Conservation (phyloP, 345 rosid species). For the Populus nigra region DNA sequence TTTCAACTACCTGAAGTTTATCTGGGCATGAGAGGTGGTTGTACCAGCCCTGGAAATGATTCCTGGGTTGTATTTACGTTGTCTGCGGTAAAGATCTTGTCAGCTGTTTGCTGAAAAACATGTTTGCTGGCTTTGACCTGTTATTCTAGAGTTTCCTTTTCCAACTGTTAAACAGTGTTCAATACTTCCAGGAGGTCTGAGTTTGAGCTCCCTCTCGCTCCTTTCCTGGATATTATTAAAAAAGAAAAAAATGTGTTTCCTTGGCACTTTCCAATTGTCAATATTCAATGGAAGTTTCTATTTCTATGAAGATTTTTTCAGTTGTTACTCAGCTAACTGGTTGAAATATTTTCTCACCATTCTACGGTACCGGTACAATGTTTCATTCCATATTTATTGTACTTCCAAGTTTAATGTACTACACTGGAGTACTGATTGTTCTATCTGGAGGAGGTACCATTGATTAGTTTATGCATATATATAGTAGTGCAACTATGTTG, state of each 20-base stretch:
- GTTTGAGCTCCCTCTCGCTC: no score
- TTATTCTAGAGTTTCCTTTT: no score
- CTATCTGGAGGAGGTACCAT: not conserved
- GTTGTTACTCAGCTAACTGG: not conserved
- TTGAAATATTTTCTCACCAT: not conserved
- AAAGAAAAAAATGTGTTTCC: no score
- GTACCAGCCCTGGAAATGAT: conserved; percentile 9
- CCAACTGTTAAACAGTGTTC: no score
- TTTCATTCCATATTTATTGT: conserved; percentile 6
- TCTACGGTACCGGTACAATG: not conserved
- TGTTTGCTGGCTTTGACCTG: not conserved
- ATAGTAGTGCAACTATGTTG: not conserved
- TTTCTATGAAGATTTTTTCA: not conserved
- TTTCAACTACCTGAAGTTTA: conserved; percentile 21
- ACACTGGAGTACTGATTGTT: conserved; percentile 3
- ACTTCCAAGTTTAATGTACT: conserved; percentile 7
- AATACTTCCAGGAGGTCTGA: no score
- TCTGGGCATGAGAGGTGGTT: conserved; percentile 26
- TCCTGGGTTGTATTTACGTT: not conserved
- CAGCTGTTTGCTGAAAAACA: conserved; percentile 6
- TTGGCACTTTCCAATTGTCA: not conserved
- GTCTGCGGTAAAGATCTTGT: not conserved
- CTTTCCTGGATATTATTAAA: no score
- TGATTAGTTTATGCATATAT: not conserved
- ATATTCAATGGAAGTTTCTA: not conserved